Percentiles rank a stretch among this genome's conserved stretches.
phyloP scores from a whole-genome alignment of 768 basidiomycete species.

The Serpula lacrymans region DNA sequence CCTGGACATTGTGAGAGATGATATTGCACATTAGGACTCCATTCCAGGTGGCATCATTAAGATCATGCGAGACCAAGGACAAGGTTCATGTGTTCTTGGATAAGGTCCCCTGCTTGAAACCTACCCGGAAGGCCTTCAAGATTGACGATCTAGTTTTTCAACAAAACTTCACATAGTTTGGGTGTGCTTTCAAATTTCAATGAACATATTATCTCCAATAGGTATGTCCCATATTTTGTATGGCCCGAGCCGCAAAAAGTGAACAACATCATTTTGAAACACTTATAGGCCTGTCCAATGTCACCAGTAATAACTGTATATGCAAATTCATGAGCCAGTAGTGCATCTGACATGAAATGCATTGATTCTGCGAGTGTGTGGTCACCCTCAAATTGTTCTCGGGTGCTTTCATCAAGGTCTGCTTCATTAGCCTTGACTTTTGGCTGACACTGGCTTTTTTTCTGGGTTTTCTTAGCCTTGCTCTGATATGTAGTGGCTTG shows the following conservation, averaged over 20 bases:
- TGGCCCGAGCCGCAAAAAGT: conserved; percentile 31
- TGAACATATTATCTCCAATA: conserved; percentile 25
- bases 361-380: no score
- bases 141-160: conserved; percentile 30
- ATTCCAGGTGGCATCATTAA: no score
- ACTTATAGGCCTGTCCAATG: conserved; percentile 26
- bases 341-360: no score
- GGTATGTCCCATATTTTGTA: conserved; percentile 26
- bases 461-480: no score
- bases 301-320: conserved; percentile 28
- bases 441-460: no score
- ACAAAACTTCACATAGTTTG: conserved; percentile 11
- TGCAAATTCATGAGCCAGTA: conserved; percentile 18
- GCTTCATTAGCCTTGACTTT: no score
- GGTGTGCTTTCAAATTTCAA: conserved; percentile 27
- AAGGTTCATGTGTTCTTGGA: conserved; percentile 31
- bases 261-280: conserved; percentile 28
- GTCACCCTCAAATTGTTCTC: no score
- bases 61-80: no score
- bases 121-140: conserved; percentile 17
- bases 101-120: conserved; percentile 23
- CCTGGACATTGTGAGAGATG: no score
- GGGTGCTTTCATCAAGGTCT: neutral
- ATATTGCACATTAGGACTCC: no score
- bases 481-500: no score